Base-by-base conservation (phyloP, 768 basidiomycete genomes). In the Stropharia rugosoannulata region DNA sequence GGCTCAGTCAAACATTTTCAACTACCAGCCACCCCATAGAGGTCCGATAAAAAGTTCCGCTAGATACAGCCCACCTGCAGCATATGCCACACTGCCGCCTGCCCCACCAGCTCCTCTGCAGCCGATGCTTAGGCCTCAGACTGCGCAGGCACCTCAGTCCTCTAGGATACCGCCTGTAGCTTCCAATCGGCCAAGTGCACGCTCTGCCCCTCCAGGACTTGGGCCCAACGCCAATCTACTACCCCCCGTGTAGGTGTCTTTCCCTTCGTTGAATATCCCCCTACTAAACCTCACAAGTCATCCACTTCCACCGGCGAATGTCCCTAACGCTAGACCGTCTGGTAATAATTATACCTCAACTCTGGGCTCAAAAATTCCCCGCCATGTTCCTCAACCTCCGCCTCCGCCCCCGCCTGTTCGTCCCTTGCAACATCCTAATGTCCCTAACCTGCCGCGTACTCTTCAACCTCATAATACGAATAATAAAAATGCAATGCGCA, bases 21-120 rank as follows among this genome's bases (percentile, higher is more conserved):
- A 54, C 22, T 66, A 66, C 16, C 63, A 66, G 36, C 54, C 59
- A 7, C 65, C 59, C 4, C 54, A 51, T 19, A 56, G 60, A 57
- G 60, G 59, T 18, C 46, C 53, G 18, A 54, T 46, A 19, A 45
- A 51, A 22, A 59, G 65, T 4, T 62, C 63, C 19, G 56, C 62
- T 19, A 40, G 58, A 5, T 62, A 64, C 37, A 51, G 48, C 27
- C 40, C 60, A 25, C 50, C 59, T 15, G 29, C 41, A 32, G 35
- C 35, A 16, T 51, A 43, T 29, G 32, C 55, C 27, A 45, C 58
- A 32, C 36, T 58, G 13, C 52, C 59, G n/a, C 53, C 57, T 7
- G 55, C 55, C 19, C 51, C 59, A 46, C 58, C 62, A 41, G 57
- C 48, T 49, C 43, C 55, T 49, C 61, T 25, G 48, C 46, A 52